phyloP scores from a whole-genome alignment of 495 filamentous ascomycete genomes.

The Bacidia rubella region DNA sequence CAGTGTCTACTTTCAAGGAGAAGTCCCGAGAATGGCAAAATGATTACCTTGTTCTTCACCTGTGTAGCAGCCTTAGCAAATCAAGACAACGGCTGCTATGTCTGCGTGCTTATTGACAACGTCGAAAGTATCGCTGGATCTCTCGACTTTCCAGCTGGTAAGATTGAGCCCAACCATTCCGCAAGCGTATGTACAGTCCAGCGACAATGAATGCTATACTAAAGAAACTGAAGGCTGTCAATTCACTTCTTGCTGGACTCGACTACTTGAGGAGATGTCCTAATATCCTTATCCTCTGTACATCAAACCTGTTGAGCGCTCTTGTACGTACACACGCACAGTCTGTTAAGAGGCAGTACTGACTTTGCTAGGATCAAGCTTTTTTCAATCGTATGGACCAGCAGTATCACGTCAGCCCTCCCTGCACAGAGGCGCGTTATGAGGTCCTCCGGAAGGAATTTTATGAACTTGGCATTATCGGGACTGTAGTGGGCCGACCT shows the following conservation, averaged over 20 bases:
- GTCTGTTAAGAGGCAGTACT: neutral
- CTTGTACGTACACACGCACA: conserved; percentile 20
- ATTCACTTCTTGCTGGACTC: conserved; percentile 25
- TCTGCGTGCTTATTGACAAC: conserved; percentile 42
- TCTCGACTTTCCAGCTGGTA: conserved; percentile 27
- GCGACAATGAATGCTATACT: too few relatives aligned
- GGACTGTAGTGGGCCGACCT: conserved; percentile 21
- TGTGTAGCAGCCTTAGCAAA: conserved; percentile 28
- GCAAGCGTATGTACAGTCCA: conserved; percentile 27
- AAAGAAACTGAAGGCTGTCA: too few relatives aligned
- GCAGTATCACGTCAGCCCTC: conserved; percentile 33
- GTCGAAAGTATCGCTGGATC: conserved; percentile 38
- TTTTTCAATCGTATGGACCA: conserved; percentile 45
- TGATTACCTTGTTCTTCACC: conserved; percentile 37
- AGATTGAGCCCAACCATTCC: conserved; percentile 36
- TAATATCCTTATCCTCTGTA: conserved; percentile 39
- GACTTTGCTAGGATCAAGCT: conserved; percentile 26
- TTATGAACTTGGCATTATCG: conserved; percentile 33
- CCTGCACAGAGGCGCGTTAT: conserved; percentile 29
- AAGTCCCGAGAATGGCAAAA: conserved; percentile 43
- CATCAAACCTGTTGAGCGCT: conserved; percentile 34
- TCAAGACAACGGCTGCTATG: conserved; percentile 31
- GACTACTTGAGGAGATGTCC: conserved; percentile 26
- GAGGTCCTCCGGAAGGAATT: conserved; percentile 37
- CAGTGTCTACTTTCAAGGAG: conserved; percentile 39